Base-by-base conservation (phyloP, 108 stramenopile genomes). In the Nannochloropsis oceanica region DNA sequence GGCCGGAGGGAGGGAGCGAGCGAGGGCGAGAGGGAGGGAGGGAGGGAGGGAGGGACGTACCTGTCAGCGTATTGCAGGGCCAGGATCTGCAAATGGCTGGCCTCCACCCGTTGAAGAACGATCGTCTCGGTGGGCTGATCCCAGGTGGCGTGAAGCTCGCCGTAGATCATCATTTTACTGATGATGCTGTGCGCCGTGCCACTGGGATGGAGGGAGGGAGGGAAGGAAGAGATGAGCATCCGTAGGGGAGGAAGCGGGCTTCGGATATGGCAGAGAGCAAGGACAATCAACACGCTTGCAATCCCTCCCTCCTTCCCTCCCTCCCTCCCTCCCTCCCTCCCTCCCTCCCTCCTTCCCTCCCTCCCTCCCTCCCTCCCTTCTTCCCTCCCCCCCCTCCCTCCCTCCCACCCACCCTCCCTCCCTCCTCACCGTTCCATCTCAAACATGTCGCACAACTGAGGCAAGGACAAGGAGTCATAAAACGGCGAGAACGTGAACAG, bases 161-260 rank as follows among this genome's bases (percentile, higher is more conserved):
- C 91, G 86, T 95, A 95, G 93, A 99, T 96, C 91, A 99, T 98
- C 96, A 99, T 97, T 86, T 96, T 97, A 81, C 95, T 96, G 26
- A 99, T 94, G 81, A 97, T 92, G 43, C 92, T 90, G 90, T 97
- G 97, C 11, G 95, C 95, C 44, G 83, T 86, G 83, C 83, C n/a
- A n/a, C n/a, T n/a, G n/a, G n/a, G n/a, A n/a, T n/a, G n/a, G n/a
- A n/a, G n/a, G n/a, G n/a, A n/a, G n/a, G n/a, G n/a, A n/a, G n/a
- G n/a, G n/a, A n/a, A n/a, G n/a, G n/a, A n/a, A n/a, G n/a, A n/a
- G n/a, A n/a, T n/a, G n/a, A n/a, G n/a, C n/a, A n/a, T n/a, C n/a
- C n/a, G n/a, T n/a, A n/a, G n/a, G n/a, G n/a, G n/a, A n/a, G n/a
- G n/a, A n/a, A n/a, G n/a, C n/a, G n/a, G n/a, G n/a, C n/a, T n/a